Evolutionary conservation across 371 early-diverging fungal species (phyloP).

Genomic region (Circinella umbellata): DNA sequence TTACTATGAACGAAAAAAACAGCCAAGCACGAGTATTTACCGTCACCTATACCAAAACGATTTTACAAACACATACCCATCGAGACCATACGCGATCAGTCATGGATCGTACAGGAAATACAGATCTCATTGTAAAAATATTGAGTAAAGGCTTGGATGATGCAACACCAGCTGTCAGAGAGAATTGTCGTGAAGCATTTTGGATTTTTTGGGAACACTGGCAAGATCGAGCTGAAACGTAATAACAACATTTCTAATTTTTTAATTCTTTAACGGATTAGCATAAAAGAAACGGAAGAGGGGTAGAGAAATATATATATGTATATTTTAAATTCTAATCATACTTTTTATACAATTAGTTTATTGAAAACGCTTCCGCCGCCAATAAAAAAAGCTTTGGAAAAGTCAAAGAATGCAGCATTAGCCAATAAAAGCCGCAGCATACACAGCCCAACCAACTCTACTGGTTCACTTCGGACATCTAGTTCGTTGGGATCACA

Average conservation of each 20-base stretch:
- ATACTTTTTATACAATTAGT: conserved; percentile 17
- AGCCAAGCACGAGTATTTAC: conserved; percentile 47
- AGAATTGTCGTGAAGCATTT: conserved; percentile 47
- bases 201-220: conserved; percentile 51
- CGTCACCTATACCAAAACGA: conserved; percentile 34
- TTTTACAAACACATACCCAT: conserved; percentile 46
- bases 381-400: conserved; percentile 37
- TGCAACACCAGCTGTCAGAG: conserved; percentile 48
- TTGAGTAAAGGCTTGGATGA: conserved; percentile 47
- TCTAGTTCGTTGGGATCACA: conserved; percentile 41
- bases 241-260: conserved; percentile 3
- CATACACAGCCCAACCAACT: conserved; percentile 36
- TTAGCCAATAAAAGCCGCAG: conserved; percentile 8
- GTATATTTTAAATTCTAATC: neutral
- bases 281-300: neutral
- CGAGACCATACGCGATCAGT: conserved; percentile 35
- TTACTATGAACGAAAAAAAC: conserved; percentile 51
- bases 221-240: conserved; percentile 50
- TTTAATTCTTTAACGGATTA: too few relatives aligned
- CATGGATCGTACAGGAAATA: conserved; percentile 41
- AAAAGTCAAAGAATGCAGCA: conserved; percentile 30
- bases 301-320: neutral
- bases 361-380: conserved; percentile 30
- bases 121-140: conserved; percentile 39
- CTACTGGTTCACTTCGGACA: conserved; percentile 34